phyloP scores from a whole-genome alignment of 2,329 filamentous ascomycete species.

The Didymella exigua region DNA sequence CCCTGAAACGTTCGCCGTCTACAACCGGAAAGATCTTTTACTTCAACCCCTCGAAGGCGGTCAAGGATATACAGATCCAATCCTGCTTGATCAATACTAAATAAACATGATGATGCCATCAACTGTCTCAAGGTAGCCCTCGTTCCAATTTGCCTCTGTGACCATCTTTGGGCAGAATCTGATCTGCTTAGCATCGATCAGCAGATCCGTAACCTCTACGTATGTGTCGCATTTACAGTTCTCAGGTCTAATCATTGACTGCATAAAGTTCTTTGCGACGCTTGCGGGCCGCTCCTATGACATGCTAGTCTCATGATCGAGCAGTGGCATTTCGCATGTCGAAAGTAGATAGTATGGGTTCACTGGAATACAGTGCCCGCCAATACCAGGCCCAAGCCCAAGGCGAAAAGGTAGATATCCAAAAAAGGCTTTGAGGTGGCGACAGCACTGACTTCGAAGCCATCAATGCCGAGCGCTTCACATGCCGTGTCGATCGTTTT shows the following conservation, averaged over 20 bases:
- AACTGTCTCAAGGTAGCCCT: slow-evolving; percentile 48
- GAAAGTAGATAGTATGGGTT: slow-evolving; percentile 61
- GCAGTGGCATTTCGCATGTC: slow-evolving; percentile 56
- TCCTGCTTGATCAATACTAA: slow-evolving; percentile 50
- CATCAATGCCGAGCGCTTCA: slow-evolving; percentile 53
- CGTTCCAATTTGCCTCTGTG: slow-evolving; percentile 44
- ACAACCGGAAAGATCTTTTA: slow-evolving; percentile 32
- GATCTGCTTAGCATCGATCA: slow-evolving; percentile 52
- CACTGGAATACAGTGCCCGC: slow-evolving; percentile 63
- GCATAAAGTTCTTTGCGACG: not conserved
- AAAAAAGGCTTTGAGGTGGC: slow-evolving; percentile 51
- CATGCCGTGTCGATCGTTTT: slow-evolving; percentile 58
- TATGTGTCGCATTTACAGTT: slow-evolving; percentile 43
- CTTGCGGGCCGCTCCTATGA: not conserved
- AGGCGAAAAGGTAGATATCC: slow-evolving; percentile 57
- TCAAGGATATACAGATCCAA: slow-evolving; percentile 52
- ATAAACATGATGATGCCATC: slow-evolving; percentile 54
- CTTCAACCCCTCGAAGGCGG: slow-evolving; percentile 38
- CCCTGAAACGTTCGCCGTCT: not conserved
- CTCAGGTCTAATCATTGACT: not conserved
- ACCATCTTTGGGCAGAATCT: slow-evolving; percentile 39
- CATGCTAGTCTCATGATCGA: slow-evolving; percentile 44
- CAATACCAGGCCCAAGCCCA: slow-evolving; percentile 57
- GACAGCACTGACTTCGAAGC: slow-evolving; percentile 58
- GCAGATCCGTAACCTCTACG: slow-evolving; percentile 54